Evolutionary conservation across 2,329 filamentous ascomycete genomes (phyloP).

Genomic region (Fusarium staphyleae): DNA sequence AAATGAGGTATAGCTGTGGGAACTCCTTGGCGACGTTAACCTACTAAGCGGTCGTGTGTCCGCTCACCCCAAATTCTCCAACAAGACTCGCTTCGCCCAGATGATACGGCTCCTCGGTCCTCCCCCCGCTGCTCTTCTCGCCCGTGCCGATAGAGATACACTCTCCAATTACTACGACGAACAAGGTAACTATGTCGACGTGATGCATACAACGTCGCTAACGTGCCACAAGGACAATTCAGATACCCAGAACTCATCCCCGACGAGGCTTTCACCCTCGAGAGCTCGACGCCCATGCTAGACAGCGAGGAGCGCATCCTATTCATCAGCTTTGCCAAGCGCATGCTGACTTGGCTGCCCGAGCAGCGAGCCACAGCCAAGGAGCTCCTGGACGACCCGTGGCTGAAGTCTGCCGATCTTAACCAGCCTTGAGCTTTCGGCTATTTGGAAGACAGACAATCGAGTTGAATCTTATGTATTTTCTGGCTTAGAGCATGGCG

Average conservation of each 20-base stretch:
- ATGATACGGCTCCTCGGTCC: slow-evolving; percentile 43
- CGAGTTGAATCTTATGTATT: slow-evolving; percentile 1
- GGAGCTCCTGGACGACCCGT: slow-evolving; percentile 43
- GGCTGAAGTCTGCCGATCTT: slow-evolving; percentile 31
- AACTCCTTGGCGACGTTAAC: slow-evolving; percentile 42
- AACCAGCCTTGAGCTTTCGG: slow-evolving; percentile 23
- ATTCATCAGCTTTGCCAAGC: slow-evolving; percentile 42
- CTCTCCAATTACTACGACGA: slow-evolving; percentile 34
- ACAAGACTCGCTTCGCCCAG: slow-evolving; percentile 40
- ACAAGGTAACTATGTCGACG: slow-evolving; percentile 20
- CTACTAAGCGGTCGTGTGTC: slow-evolving; percentile 33
- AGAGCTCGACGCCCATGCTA: slow-evolving; percentile 30
- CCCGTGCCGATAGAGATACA: slow-evolving; percentile 25
- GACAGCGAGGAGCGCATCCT: slow-evolving; percentile 33
- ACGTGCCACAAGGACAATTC: slow-evolving; percentile 28
- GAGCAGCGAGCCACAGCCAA: slow-evolving; percentile 41
- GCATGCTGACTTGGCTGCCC: slow-evolving; percentile 44
- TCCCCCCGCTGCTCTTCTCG: slow-evolving; percentile 36
- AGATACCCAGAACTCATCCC: slow-evolving; percentile 32
- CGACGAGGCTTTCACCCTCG: slow-evolving; percentile 30
- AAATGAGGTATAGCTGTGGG: slow-evolving; percentile 33
- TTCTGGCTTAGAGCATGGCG: neutral
- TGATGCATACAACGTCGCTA: neutral
- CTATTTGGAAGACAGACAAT: slow-evolving; percentile 26
- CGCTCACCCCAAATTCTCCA: slow-evolving; percentile 34